A percentile compares a stretch with the other conserved stretches of the same genome.
These are phyloP conservation scores for Aethionema arabicum DNA, from an alignment of 345 rosid genomes.

Conservation along the genomic window DNA sequence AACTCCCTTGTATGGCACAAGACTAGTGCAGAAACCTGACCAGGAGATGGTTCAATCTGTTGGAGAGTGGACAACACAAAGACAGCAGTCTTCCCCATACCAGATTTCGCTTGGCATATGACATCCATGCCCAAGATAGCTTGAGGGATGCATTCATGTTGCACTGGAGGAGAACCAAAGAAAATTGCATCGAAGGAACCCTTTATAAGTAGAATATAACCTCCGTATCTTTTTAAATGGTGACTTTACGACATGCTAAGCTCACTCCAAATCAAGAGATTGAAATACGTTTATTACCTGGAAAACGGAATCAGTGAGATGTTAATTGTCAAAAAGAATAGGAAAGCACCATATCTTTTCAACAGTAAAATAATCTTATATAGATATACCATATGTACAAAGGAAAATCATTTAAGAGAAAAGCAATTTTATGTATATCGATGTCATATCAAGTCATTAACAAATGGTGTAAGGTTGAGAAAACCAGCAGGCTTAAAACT, in stretches of 20 bases:
- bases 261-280: conserved; percentile 63
- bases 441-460: neutral
- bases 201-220: conserved; percentile 69
- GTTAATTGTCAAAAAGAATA: neutral
- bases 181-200: conserved; percentile 77
- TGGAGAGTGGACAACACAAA: conserved; percentile 88
- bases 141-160: conserved; percentile 99
- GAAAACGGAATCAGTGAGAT: neutral
- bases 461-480: neutral
- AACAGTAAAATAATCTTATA: neutral
- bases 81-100: conserved; percentile 99
- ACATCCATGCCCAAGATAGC: conserved; percentile 98
- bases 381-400: neutral
- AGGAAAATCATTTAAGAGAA: neutral
- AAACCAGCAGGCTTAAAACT: neutral
- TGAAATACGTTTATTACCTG: conserved; percentile 33
- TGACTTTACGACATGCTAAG: conserved; percentile 60
- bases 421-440: no score
- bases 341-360: neutral
- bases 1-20: conserved; percentile 94
- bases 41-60: conserved; percentile 87
- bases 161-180: conserved; percentile 88
- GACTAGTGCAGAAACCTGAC: conserved; percentile 92
- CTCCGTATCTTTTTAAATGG: conserved; percentile 63
- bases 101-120: conserved; percentile 98